Percentiles rank a stretch among this genome's conserved stretches.
Conservation (phyloP, 1,284 basidiomycete species). For the Ceratobasidium sp. region DNA sequence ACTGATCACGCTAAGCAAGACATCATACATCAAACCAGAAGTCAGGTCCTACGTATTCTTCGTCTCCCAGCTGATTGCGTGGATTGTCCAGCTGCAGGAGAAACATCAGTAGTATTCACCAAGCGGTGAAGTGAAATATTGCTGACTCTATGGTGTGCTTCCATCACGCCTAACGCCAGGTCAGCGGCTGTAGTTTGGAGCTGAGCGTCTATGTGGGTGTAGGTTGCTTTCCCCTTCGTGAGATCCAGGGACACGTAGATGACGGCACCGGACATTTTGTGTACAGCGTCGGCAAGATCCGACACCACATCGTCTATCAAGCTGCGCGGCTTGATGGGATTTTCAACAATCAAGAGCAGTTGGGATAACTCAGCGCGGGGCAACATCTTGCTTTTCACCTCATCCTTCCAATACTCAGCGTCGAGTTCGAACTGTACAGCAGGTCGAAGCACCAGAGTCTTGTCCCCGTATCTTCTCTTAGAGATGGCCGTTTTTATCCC, state of each 20-base stretch:
- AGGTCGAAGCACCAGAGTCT: background rate
- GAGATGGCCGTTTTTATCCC: background rate
- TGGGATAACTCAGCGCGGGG: background rate
- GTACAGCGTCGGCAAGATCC: background rate
- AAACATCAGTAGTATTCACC: no score
- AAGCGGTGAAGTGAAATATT: background rate
- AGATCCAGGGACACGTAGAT: background rate
- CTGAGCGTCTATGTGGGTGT: background rate
- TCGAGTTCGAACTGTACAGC: background rate
- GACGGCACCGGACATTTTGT: background rate
- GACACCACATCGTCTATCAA: background rate
- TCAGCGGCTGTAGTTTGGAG: background rate
- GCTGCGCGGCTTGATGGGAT: background rate
- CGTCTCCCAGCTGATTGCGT: background rate
- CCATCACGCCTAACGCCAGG: background rate
- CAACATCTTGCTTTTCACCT: background rate
- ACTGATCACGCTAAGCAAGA: no score
- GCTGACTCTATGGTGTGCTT: background rate
- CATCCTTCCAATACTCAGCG: background rate
- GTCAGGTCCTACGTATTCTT: background rate
- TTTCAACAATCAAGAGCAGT: background rate
- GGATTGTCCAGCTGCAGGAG: background rate
- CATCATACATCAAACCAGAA: constrained; percentile 25
- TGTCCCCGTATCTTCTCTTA: background rate
- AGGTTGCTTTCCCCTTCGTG: background rate